phyloP scores from a whole-genome alignment of 2,329 filamentous ascomycete species.

The Sporothrix euskadiensis region DNA sequence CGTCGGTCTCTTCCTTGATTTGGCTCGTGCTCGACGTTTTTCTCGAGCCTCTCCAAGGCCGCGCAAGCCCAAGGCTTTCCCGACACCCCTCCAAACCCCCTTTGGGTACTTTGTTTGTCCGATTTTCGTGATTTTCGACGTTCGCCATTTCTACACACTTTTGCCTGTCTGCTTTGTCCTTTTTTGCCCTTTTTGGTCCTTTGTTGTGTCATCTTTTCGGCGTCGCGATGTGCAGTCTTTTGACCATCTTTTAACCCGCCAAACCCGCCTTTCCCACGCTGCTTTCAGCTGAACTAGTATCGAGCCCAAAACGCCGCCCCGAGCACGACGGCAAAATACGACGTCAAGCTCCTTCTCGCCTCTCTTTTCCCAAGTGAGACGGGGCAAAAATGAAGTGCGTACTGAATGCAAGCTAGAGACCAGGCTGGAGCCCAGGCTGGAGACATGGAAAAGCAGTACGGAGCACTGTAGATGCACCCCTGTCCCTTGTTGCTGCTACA shows the following conservation, averaged over 20 bases:
- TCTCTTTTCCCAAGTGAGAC: slow-evolving; percentile 7
- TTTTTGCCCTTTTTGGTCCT: too few species aligned
- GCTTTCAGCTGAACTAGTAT: slow-evolving; percentile 14
- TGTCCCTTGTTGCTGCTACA: background rate
- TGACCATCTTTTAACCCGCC: background rate
- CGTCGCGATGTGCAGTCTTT: background rate
- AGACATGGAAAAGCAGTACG: background rate
- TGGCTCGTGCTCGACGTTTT: background rate
- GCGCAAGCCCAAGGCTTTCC: too few species aligned
- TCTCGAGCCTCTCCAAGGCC: background rate
- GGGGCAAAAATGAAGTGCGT: background rate
- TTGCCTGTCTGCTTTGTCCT: too few species aligned
- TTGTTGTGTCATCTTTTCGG: background rate
- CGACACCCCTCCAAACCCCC: background rate
- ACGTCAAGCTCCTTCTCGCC: slow-evolving; percentile 11
- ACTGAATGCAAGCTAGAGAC: background rate
- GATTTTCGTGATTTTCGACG: background rate
- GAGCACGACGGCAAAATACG: background rate
- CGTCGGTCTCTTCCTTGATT: background rate
- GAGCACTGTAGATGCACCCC: background rate
- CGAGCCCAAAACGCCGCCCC: background rate
- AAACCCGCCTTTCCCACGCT: background rate
- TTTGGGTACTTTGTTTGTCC: background rate
- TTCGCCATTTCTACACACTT: background rate
- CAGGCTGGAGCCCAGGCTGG: background rate